These are phyloP conservation scores for Barbarea vulgaris DNA, from an alignment of 345 rosid genomes.

Conservation along the genomic window DNA sequence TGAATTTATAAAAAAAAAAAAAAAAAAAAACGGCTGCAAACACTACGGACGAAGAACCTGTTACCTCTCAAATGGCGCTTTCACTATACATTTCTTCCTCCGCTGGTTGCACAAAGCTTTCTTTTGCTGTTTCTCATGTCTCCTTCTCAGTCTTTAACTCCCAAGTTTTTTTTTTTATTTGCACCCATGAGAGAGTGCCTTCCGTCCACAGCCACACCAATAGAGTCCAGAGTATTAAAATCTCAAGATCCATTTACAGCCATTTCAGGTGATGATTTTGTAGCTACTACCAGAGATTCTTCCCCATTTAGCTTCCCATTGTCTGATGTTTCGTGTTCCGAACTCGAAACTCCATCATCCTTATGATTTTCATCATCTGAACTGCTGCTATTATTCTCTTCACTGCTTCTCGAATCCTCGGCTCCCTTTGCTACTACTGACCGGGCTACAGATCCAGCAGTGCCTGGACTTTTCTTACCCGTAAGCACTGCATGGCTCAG, in stretches of 20 bases:
- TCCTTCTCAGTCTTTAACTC: slow-evolving; percentile 23
- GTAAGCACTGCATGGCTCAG: slow-evolving; percentile 85
- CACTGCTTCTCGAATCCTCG: slow-evolving; percentile 43
- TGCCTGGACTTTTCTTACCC: slow-evolving; percentile 54
- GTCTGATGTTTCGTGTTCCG: slow-evolving; percentile 53
- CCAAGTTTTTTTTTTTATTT: slow-evolving; percentile 22
- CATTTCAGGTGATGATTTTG: slow-evolving; percentile 87
- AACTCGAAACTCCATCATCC: slow-evolving; percentile 62
- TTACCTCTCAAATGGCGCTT: slow-evolving; percentile 39
- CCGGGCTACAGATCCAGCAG: slow-evolving; percentile 28
- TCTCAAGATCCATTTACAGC: slow-evolving; percentile 87
- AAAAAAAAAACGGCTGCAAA: slow-evolving; percentile 23
- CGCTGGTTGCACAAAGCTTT: slow-evolving; percentile 27
- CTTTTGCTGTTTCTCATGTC: slow-evolving; percentile 30
- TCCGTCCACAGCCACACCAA: slow-evolving; percentile 30
- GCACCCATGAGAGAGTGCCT: slow-evolving; percentile 34
- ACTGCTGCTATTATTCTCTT: slow-evolving; percentile 41
- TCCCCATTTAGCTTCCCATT: slow-evolving; percentile 53
- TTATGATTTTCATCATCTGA: slow-evolving; percentile 59
- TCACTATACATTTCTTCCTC: slow-evolving; percentile 39
- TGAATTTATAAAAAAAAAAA: slow-evolving; percentile 24
- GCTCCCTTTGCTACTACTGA: slow-evolving; percentile 33
- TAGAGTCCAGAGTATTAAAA: slow-evolving; percentile 27
- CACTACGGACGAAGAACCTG: slow-evolving; percentile 32
- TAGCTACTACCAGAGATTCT: slow-evolving; percentile 61